Percentiles rank a stretch among this genome's conserved stretches.
These are phyloP conservation scores for Climacium dendroides DNA, from an alignment of 225 moss, liverwort and hornwort species.

Conservation along the genomic window DNA sequence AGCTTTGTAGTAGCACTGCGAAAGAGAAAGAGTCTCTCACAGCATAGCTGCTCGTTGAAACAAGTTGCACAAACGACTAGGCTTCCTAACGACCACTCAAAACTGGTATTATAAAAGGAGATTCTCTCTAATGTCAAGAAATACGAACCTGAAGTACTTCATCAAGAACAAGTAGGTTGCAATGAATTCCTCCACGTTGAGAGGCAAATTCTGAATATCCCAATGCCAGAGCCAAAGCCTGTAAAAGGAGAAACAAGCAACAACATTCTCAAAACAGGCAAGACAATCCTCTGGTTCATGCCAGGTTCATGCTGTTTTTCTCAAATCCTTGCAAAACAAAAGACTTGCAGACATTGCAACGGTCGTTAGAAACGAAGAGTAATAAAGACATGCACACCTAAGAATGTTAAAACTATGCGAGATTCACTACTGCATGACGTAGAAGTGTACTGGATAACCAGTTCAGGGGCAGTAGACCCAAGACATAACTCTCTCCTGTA, in stretches of 20 bases:
- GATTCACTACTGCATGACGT: neutral
- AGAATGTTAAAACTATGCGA: neutral
- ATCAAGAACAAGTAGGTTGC: conserved; percentile 92
- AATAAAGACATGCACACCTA: neutral
- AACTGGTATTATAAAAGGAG: neutral
- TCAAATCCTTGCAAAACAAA: neutral
- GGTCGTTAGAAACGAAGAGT: neutral
- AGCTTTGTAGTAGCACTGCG: neutral
- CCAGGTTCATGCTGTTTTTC: neutral
- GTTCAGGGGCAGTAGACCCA: neutral
- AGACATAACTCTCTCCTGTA: neutral
- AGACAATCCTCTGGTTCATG: neutral
- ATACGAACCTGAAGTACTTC: conserved; percentile 81
- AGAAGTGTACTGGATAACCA: neutral
- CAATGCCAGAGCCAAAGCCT: conserved; percentile 86
- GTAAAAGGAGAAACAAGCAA: neutral
- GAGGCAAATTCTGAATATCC: conserved; percentile 85
- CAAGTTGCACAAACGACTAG: neutral
- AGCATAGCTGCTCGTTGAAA: neutral
- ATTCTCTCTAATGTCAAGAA: neutral
- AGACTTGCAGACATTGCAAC: neutral
- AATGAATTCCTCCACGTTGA: conserved; percentile 73
- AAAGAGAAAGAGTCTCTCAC: neutral
- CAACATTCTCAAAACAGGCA: neutral
- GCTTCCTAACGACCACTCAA: neutral